phyloP scores from a whole-genome alignment of 2,329 filamentous ascomycete genomes.

The Colletotrichum sp. region DNA sequence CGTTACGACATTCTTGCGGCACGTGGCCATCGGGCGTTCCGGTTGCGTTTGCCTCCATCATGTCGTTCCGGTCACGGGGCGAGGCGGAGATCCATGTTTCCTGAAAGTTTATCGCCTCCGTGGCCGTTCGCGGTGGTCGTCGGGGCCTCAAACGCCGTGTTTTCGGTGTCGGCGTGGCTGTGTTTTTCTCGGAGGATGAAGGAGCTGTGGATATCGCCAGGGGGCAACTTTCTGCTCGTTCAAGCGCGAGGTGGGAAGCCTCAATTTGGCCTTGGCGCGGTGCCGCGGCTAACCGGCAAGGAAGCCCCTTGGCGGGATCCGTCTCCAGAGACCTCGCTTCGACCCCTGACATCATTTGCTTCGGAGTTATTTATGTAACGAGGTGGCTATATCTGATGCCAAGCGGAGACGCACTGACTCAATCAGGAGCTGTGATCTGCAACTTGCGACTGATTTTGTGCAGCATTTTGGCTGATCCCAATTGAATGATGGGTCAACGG shows the following conservation, averaged over 20 bases:
- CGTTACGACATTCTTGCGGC: neutral
- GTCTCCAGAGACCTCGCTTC: neutral
- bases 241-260: neutral
- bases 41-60: neutral
- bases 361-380: neutral
- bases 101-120: neutral
- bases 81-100: neutral
- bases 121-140: neutral
- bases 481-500: neutral
- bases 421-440: neutral
- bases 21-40: conserved; percentile 9
- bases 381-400: neutral
- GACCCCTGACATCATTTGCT: neutral
- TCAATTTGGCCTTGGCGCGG: neutral
- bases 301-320: conserved; percentile 7
- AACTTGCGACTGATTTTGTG: neutral
- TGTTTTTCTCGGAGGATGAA: neutral
- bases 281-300: conserved; percentile 4
- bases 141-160: neutral
- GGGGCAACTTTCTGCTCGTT: neutral
- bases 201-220: neutral
- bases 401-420: neutral
- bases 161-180: conserved; percentile 13
- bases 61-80: neutral
- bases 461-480: neutral